Evolutionary conservation across 2,329 filamentous ascomycete species (phyloP).

Genomic region (Alternaria ethzedia): DNA sequence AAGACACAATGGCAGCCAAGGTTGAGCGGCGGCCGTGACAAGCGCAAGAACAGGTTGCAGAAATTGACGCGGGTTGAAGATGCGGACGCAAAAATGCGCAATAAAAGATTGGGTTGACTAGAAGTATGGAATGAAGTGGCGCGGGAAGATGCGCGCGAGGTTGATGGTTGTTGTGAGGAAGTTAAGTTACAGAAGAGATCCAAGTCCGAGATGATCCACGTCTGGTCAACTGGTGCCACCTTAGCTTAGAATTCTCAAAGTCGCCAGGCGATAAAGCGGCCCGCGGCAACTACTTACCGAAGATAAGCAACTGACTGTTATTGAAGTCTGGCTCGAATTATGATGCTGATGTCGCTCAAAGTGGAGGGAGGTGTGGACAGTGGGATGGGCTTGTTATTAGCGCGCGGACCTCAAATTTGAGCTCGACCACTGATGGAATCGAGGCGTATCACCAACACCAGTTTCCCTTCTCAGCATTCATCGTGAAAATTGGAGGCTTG

Average conservation of each 20-base stretch:
- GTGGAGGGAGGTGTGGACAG: slow-evolving; percentile 20
- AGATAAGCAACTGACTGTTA: slow-evolving; percentile 16
- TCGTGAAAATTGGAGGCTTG: neutral
- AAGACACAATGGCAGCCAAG: slow-evolving; percentile 12
- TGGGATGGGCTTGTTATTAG: slow-evolving; percentile 28
- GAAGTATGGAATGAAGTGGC: slow-evolving; percentile 15
- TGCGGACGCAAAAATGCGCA: slow-evolving; percentile 14
- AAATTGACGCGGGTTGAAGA: slow-evolving; percentile 15
- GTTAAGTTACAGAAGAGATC: slow-evolving; percentile 29
- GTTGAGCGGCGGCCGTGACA: slow-evolving; percentile 9
- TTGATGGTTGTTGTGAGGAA: slow-evolving; percentile 24
- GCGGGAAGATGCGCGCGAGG: slow-evolving; percentile 30
- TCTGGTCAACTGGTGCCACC: slow-evolving; percentile 36
- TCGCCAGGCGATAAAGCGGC: neutral
- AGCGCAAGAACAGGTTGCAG: slow-evolving; percentile 7
- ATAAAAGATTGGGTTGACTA: slow-evolving; percentile 8
- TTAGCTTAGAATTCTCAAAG: slow-evolving; percentile 23
- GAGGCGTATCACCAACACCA: slow-evolving; percentile 32
- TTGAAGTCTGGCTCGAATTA: slow-evolving; percentile 9
- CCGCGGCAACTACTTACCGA: slow-evolving; percentile 21
- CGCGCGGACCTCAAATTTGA: slow-evolving; percentile 40
- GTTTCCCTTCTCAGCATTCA: slow-evolving; percentile 13
- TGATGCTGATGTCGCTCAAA: slow-evolving; percentile 27
- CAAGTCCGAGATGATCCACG: slow-evolving; percentile 44
- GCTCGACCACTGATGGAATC: slow-evolving; percentile 43